Base-by-base conservation (phyloP, 352 stramenopile species). In the Pseudoperonospora humuli region DNA sequence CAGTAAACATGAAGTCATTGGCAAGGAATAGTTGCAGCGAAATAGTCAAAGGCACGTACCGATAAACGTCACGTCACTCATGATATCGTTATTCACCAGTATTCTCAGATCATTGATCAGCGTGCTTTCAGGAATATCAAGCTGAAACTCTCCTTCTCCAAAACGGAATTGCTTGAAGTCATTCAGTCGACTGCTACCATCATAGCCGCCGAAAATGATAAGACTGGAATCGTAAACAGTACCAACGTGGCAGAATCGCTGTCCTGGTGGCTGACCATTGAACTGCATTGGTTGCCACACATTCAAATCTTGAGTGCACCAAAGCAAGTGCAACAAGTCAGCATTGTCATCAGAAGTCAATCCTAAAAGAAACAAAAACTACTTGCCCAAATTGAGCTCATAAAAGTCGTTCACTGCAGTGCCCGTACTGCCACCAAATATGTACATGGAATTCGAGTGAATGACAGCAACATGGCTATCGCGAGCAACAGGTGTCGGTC, bases 351-450 rank as follows among this genome's bases (percentile, higher is more conserved):
- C 25, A 14, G 24, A 19, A n/a, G 6, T 17, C 24, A 14, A 10
- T 20, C n/a, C n/a, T n/a, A n/a, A n/a, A n/a, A 19, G 0, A 41
- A 31, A 11, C 7, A 33, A 24, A 5, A 7, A 32, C 23, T 11
- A 41, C 57, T 33, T 52, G 86, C 78, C 70, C 26, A 93, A 53
- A 31, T 77, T 86, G 2, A 99, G 73, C 48, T 98, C 95, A 55
- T 98, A 88, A 42, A 99, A 96, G 65, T 99, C 96, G 62, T 98
- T 98, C 82, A 99, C 97, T 13, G 95, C 93, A 32, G 69, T 95
- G 36, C 95, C 95, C 26, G 88, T 98, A 18, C 84, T 97, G 6
- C 96, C 96, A n/a, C 86, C 88, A 67, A 96, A 96, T 25, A 97
- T 86, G 67, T 94, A 97, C 86, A 97, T 97, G 20, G 75, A 95